These are phyloP conservation scores for Crithidia sp. DNA, from an alignment of 208 protist species.

Conservation along the genomic window DNA sequence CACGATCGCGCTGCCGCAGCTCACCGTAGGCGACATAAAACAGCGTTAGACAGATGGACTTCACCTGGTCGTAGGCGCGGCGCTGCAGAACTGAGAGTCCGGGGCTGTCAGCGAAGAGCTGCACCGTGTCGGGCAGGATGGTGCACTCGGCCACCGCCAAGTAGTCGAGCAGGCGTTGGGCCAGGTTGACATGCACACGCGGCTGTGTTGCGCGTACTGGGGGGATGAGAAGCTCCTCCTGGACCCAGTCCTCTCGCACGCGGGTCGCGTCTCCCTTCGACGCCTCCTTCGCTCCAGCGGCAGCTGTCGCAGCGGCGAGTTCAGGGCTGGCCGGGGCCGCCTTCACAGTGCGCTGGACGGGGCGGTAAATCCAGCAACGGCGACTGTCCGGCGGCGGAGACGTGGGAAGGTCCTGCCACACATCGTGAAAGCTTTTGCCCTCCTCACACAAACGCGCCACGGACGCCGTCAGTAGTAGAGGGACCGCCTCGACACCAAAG, in stretches of 20 bases:
- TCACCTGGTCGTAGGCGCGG: conserved; percentile 74
- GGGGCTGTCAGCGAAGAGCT: conserved; percentile 60
- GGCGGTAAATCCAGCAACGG: conserved; percentile 34
- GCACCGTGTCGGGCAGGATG: conserved; percentile 43
- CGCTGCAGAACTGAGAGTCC: conserved; percentile 81
- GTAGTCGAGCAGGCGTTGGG: conserved; percentile 72
- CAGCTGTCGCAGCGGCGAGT: not conserved
- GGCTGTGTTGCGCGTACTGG: conserved; percentile 42
- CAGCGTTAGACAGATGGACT: conserved; percentile 68
- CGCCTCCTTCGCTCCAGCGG: not conserved
- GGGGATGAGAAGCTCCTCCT: conserved; percentile 62
- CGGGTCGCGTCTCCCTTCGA: not conserved
- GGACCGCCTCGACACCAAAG: not conserved
- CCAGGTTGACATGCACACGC: conserved; percentile 61
- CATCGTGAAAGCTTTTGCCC: conserved; percentile 2
- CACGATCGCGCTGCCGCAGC: conserved; percentile 58
- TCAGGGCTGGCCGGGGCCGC: conserved; percentile 22
- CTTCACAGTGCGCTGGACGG: conserved; percentile 39
- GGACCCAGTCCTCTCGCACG: conserved; percentile 58
- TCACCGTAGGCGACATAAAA: conserved; percentile 81
- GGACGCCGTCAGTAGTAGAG: conserved; percentile 15
- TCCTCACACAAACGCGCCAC: conserved; percentile 23
- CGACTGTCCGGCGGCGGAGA: conserved; percentile 30
- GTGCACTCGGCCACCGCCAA: conserved; percentile 48
- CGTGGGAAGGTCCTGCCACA: conserved; percentile 31